Base-by-base conservation (phyloP, 257 asterid species). In the Ligustrum vulgare region DNA sequence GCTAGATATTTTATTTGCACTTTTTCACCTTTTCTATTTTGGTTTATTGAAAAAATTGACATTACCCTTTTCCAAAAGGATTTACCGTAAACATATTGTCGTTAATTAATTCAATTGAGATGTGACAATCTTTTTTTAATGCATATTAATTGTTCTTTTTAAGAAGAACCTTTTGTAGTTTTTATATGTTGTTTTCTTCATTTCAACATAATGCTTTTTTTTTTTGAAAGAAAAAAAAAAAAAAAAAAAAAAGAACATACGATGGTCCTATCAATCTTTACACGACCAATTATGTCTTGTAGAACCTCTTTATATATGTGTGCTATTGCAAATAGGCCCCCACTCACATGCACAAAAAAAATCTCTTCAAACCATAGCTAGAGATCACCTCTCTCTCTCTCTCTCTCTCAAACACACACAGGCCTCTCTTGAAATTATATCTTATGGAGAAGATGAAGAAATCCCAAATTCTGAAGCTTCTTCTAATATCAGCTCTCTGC, bases 381-480 rank as follows among this genome's bases (percentile, higher is more conserved):
- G 25, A 22, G 8, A 54, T 63, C 66, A 4, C 66, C 23, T 13
- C 31, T 43, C 12, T 16, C 51, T 47, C 12, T 16, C 51, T 47
- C 56, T 47, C 56, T 41, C 56, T 47, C 56, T 41, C 15, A 47
- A 0, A 23, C 20, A 3, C 8, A 11, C 16, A 34, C 54, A 51
- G 8, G 5, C 0, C n/a, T 25, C n/a, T 72, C 32, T 36, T 7
- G 13, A 54, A 49, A 63, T 28, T 28, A 28, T n/a, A 9, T 13
- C 20, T n/a, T n/a, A 60, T 82, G 85, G 87, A 87, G 18, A 79
- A 56, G 51, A 9, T 80, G 16, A 78, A 71, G 62, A 80, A 76
- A 31, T 69, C 80, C 43, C 90, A 91, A 66, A 34, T 87, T 37
- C 3, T 82, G 56, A 87, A 78, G 77, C 82, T 86, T 43, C 31